A percentile compares a stretch with the other conserved stretches of the same genome.
phyloP scores from a whole-genome alignment of 176 grass and related monocot genomes.

The Elymus sibiricus region DNA sequence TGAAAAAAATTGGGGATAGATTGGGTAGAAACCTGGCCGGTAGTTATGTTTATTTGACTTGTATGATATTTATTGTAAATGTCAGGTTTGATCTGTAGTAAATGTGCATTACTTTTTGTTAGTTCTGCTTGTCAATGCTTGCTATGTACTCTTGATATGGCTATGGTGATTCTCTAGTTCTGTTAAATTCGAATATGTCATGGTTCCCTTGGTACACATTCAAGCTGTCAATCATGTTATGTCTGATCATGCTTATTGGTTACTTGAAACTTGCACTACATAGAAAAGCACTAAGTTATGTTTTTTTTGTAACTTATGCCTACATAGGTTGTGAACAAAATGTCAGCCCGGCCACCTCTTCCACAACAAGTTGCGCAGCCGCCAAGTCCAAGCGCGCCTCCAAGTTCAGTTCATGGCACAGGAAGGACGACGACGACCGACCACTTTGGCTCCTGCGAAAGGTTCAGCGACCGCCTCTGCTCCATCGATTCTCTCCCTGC shows the following conservation, averaged over 20 bases:
- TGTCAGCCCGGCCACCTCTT: conserved; percentile 59
- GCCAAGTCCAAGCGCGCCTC: too few relatives aligned
- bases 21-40: background rate
- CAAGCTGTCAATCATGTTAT: background rate
- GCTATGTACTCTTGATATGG: background rate
- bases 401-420: too few relatives aligned
- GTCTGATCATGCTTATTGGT: background rate
- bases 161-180: background rate
- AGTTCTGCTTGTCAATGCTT: background rate
- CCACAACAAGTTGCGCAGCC: too few relatives aligned
- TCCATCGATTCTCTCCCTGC: too few relatives aligned
- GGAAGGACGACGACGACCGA: too few relatives aligned
- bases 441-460: too few relatives aligned
- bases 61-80: background rate
- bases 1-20: too few relatives aligned
- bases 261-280: conserved; percentile 7
- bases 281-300: background rate
- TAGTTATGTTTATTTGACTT: background rate
- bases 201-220: background rate
- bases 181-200: background rate
- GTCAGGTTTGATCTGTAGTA: background rate
- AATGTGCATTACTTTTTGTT: background rate
- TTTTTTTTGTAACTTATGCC: background rate
- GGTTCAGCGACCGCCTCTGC: too few relatives aligned
- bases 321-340: conserved; percentile 78